These are phyloP conservation scores for Emiliania huxleyi DNA, from an alignment of 78 protist genomes.

Conservation along the genomic window DNA sequence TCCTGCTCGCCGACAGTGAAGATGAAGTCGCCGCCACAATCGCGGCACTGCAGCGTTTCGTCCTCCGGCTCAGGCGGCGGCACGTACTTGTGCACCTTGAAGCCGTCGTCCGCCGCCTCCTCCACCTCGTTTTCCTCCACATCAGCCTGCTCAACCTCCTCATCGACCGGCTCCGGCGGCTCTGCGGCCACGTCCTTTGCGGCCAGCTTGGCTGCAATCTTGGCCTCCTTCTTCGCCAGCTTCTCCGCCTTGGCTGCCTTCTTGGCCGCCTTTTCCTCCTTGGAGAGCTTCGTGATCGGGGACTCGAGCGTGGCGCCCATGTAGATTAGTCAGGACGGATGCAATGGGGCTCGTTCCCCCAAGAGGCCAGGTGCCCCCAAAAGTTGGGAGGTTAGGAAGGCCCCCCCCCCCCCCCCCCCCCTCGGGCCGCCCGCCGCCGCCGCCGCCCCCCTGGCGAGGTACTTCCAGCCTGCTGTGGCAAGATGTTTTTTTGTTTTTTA, in stretches of 20 bases:
- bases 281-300: not conserved
- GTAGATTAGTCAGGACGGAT: no score
- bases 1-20: slow-evolving; percentile 31
- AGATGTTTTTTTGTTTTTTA: no score
- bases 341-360: no score
- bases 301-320: no score
- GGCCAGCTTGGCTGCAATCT: not conserved
- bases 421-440: no score
- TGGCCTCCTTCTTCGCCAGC: not conserved
- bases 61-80: not conserved
- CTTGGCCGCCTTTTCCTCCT: slow-evolving; percentile 29
- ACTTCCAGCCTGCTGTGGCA: no score
- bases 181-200: not conserved
- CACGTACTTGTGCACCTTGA: not conserved
- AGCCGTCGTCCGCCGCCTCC: not conserved
- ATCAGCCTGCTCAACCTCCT: not conserved
- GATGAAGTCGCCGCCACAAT: slow-evolving; percentile 17
- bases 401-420: no score
- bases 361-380: no score
- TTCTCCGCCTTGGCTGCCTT: not conserved
- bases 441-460: no score
- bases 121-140: slow-evolving; percentile 25
- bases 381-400: no score
- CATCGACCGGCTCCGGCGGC: not conserved
- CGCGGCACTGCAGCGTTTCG: slow-evolving; percentile 5